Evolutionary conservation across 1,139 yeast species (phyloP), one percentile per base, ranked within the genome.

Genomic region (Candida smagusa): DNA sequence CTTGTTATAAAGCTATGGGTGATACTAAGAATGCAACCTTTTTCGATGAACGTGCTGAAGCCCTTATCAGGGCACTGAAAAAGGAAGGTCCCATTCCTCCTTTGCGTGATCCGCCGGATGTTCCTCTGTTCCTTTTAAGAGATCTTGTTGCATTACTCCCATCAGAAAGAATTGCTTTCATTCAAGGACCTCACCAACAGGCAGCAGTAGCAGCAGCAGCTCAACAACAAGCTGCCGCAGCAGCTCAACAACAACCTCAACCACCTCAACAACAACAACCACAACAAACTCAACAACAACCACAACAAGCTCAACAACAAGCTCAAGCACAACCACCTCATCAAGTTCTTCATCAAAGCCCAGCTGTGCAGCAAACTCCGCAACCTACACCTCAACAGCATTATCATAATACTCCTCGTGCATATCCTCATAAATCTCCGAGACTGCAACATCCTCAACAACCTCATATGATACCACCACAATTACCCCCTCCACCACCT

Each of bases 1-100:
- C 63, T 9, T 75, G 80, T 47, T 77, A 68, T 50, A 63, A 65
- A 42, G 59, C 68, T 2, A 70, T 74, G 35, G 77, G 77, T n/a
- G 78, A 74, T 43, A 30, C 52, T 7, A 63, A 68, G 37, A 57
- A 64, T 29, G 72, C 76, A 8, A 47, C 53, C 3, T 64, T 58
- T 38, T 65, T 72, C 34, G 77, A 70, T 40, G 65, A 65, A 37
- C 56, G 80, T 38, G 68, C 77, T 0, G 65, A 61, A 27, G 55
- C 61, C 6, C 56, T 74, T 37, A 59, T 62, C 6, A 60, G 61
- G 16, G 75, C 77, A 7, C 58, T 71, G 1, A 61, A 62, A 36
- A 68, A 71, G 11, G 70, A 68, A 38, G 71, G 63, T 2, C 70
- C 75, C 9, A 59, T 62, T 13, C 77, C 79, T 1, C 57, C 63